A percentile compares a stretch with the other conserved stretches of the same genome.
Evolutionary conservation across 2,329 filamentous ascomycete species (phyloP).

Genomic region (Talaromyces sp.): DNA sequence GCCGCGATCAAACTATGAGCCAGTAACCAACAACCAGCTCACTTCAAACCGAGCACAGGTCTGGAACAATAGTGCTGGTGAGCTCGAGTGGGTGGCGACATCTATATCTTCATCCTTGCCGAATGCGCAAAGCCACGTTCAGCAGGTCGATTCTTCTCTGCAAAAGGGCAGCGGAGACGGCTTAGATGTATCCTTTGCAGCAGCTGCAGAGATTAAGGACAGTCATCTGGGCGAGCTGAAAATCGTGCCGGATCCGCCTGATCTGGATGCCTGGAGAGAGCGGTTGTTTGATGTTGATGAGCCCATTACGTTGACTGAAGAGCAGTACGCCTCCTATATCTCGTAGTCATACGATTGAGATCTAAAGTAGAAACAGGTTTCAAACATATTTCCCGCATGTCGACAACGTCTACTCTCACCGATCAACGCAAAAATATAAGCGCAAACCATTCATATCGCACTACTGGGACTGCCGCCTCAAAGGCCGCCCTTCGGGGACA

Average conservation of each 20-base stretch:
- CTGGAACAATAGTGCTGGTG: slow-evolving; percentile 10
- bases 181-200: slow-evolving; percentile 22
- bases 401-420: slow-evolving; percentile 80
- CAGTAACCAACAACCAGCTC: not conserved
- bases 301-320: slow-evolving; percentile 66
- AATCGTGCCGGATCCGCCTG: slow-evolving; percentile 62
- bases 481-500: slow-evolving; percentile 73
- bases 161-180: slow-evolving; percentile 22
- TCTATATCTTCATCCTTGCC: slow-evolving; percentile 20
- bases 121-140: not conserved
- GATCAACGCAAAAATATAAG: slow-evolving; percentile 76
- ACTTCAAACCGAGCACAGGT: slow-evolving; percentile 13
- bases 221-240: slow-evolving; percentile 41
- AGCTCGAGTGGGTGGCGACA: slow-evolving; percentile 24
- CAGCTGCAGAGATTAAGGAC: slow-evolving; percentile 19
- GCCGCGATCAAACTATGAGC: slow-evolving; percentile 4
- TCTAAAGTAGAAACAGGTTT: slow-evolving; percentile 54
- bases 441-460: slow-evolving; percentile 77
- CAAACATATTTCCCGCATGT: slow-evolving; percentile 79
- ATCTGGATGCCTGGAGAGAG: slow-evolving; percentile 66
- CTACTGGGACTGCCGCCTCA: slow-evolving; percentile 81
- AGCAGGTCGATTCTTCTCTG: slow-evolving; percentile 14
- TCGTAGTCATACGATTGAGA: too few species aligned
- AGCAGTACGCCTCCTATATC: slow-evolving; percentile 55
- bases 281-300: slow-evolving; percentile 73